Evolutionary conservation across 176 grass and related monocot genomes (phyloP), one percentile per base, ranked within the genome.

Genomic region (Phoenix dactylifera): DNA sequence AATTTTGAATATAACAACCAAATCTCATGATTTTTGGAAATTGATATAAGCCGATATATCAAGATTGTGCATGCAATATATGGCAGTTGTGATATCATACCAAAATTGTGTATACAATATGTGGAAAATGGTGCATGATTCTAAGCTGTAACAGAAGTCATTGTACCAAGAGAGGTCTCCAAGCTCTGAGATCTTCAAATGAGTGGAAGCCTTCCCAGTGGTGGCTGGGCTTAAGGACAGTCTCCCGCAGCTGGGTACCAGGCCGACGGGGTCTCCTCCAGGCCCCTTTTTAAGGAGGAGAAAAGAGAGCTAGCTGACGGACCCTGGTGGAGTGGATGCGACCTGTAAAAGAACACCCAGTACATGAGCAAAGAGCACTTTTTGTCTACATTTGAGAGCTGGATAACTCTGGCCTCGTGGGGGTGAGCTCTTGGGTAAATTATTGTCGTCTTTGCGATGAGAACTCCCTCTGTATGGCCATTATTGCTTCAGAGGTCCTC

Each of bases 281-380:
- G 58, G 50, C 59, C 58, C 51, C 17, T 63, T 39, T 72, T 63
- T 72, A 72, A 62, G 70, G 58, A 72, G 50, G 70, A 22, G 70
- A 72, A 54, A 63, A 72, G 50, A 6, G 57, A 30, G 19, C 15
- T 16, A 22, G 19, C 35, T 52, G 68, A 17, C 64, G 28, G 51
- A 51, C 50, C 23, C 14, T 66, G 63, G 49, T 24, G 58, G 23
- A 58, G 6, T n/a, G 49, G 26, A 20, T 26, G 24, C 55, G 70
- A 54, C 62, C 70, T 54, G 70, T 72, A 72, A 72, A 72, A 72
- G 70, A 72, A 72, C 44, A 72, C 49, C 70, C 54, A 63, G 70
- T 72, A 72, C 70, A 72, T 62, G 50, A 72, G 59, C 23, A 51
- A 49, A 18, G 70, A 59, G 4, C 70, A 72, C 58, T 72, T 62